Conservation (phyloP, 2,329 filamentous ascomycete genomes). For the Thermoascus crustaceus region DNA sequence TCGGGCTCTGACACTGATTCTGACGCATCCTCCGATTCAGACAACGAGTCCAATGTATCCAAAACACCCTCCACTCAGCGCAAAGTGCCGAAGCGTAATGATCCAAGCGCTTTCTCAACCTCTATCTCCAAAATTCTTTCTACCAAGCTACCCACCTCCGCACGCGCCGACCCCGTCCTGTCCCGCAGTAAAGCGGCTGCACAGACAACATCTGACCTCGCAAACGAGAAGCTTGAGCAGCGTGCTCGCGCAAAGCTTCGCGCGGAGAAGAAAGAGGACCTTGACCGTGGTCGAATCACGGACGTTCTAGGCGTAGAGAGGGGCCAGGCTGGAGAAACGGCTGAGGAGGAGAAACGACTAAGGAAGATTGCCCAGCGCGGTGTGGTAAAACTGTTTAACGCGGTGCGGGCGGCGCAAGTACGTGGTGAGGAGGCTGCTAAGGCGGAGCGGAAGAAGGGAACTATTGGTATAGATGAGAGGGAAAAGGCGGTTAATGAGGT, state of each 20-base stretch:
- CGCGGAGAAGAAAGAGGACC: slow-evolving; percentile 67
- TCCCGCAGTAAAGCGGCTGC: slow-evolving; percentile 70
- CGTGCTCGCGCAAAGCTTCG: slow-evolving; percentile 73
- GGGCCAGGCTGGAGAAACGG: slow-evolving; percentile 43
- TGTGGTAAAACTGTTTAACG: slow-evolving; percentile 95
- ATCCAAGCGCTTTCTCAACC: slow-evolving; percentile 82
- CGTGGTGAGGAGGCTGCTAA: slow-evolving; percentile 68
- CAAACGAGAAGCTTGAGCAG: slow-evolving; percentile 69
- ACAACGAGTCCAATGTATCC: slow-evolving; percentile 21
- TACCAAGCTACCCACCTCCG: slow-evolving; percentile 74
- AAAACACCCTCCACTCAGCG: no score
- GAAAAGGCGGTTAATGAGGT: slow-evolving; percentile 91
- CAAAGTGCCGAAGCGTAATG: slow-evolving; percentile 68
- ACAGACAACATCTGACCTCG: slow-evolving; percentile 61
- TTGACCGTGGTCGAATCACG: slow-evolving; percentile 80
- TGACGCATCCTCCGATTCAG: slow-evolving; percentile 15
- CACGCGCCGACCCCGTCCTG: slow-evolving; percentile 83
- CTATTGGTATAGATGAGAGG: slow-evolving; percentile 69
- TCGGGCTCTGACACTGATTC: slow-evolving; percentile 22
- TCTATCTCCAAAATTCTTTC: slow-evolving; percentile 89
- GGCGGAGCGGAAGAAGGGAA: slow-evolving; percentile 58
- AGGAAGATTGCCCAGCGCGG: slow-evolving; percentile 85
- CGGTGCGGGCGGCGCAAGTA: slow-evolving; percentile 84
- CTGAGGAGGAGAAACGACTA: slow-evolving; percentile 68
- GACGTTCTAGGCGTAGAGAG: slow-evolving; percentile 66